Percentiles rank a stretch among this genome's conserved stretches.
These are phyloP conservation scores for Vaccinium corymbosum DNA, from an alignment of 148 eudicot genomes.

Conservation along the genomic window DNA sequence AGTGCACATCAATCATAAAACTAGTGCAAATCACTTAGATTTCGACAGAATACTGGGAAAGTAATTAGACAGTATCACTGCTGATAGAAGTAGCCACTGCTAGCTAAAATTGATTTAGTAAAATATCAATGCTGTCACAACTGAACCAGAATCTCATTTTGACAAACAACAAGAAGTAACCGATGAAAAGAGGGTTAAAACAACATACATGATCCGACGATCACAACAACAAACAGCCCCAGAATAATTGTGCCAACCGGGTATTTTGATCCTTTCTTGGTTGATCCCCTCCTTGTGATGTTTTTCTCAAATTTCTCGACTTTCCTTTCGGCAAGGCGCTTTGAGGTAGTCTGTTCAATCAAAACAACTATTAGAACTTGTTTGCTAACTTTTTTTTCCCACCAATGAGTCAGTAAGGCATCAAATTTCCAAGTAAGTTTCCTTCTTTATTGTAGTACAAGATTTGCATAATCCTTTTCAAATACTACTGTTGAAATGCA, in stretches of 20 bases:
- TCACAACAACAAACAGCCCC: slow-evolving; percentile 30
- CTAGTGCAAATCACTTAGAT: not conserved
- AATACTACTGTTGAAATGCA: no score
- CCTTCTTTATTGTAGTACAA: not conserved
- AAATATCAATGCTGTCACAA: no score
- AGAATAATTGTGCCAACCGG: slow-evolving; percentile 23
- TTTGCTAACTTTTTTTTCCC: not conserved
- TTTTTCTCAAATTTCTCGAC: slow-evolving; percentile 54
- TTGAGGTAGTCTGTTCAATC: slow-evolving; percentile 47
- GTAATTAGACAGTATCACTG: not conserved
- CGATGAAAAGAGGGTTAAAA: not conserved
- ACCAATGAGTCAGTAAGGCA: not conserved
- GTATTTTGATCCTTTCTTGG: slow-evolving; percentile 27
- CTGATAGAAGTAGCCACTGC: not conserved
- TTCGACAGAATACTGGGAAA: not conserved
- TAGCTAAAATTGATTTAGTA: not conserved
- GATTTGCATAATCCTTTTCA: not conserved
- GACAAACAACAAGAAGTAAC: not conserved
- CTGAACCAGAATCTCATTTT: not conserved
- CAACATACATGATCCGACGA: slow-evolving; percentile 39
- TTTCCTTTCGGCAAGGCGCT: slow-evolving; percentile 44
- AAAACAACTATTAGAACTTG: not conserved
- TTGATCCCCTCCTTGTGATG: slow-evolving; percentile 35
- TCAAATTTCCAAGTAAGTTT: not conserved
- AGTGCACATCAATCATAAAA: not conserved